phyloP scores from a whole-genome alignment of 768 basidiomycete species.

The Dioszegia hungarica region DNA sequence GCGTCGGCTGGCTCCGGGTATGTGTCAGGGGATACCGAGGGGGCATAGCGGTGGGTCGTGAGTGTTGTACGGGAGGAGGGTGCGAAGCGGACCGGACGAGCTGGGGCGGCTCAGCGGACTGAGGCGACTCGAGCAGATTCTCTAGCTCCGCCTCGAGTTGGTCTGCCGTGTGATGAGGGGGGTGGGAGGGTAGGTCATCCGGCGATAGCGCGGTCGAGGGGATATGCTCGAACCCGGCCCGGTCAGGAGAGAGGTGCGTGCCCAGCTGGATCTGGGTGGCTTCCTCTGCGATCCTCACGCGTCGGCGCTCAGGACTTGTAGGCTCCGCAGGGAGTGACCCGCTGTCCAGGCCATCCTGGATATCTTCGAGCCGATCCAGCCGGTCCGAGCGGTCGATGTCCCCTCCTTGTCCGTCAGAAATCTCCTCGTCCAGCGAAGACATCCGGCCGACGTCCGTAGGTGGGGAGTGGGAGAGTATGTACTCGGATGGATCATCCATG shows the following conservation, averaged over 20 bases:
- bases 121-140: constrained; percentile 1
- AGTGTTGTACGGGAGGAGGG: neutral
- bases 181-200: constrained; percentile 16
- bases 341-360: constrained; percentile 16
- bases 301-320: constrained; percentile 7
- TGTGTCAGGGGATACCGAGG: constrained; percentile 2
- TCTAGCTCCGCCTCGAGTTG: constrained; percentile 4
- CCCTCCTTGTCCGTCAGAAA: neutral
- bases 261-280: constrained; percentile 13
- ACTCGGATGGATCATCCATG: constrained; percentile 56
- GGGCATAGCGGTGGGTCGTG: neutral
- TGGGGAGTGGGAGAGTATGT: constrained; percentile 52
- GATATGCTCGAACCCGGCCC: constrained; percentile 31
- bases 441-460: constrained; percentile 13
- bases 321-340: neutral
- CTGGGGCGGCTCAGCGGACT: neutral
- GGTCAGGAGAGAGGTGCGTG: constrained; percentile 23
- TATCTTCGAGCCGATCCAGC: constrained; percentile 18
- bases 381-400: constrained; percentile 17
- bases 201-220: constrained; percentile 33
- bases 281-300: constrained; percentile 3
- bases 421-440: constrained; percentile 13
- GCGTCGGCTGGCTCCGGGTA: neutral
- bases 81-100: neutral
- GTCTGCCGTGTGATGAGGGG: neutral